Evolutionary conservation across 140 eudicot genomes (phyloP), one percentile per base, ranked within the genome.

Genomic region (Ambrosia hybrid): DNA sequence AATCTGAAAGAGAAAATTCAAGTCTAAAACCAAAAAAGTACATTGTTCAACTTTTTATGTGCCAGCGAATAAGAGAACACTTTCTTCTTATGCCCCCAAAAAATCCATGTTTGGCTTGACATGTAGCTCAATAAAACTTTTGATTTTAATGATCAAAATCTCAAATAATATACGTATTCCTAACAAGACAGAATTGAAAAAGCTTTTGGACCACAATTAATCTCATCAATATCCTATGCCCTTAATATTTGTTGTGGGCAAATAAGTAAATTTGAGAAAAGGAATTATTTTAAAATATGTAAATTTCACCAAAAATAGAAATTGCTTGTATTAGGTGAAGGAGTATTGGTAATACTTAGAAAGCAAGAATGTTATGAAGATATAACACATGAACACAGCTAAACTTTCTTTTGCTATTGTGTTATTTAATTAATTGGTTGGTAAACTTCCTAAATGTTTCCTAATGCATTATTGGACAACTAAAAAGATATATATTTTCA

Each of bases 401-500:
- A 3, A 43, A 57, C 34, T 10, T 59, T 73, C 1, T 74, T 14
- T 52, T 15, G 14, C 33, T 45, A 14, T 36, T 15, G 12, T 52
- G 10, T 39, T 10, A 0, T 45, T 11, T 39, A 21, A 7, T 75
- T 17, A 26, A 37, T 26, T 57, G 37, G 37, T 53, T 10, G 45
- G 66, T 16, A 21, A 16, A 74, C 43, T 64, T 74, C 53, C 65
- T 51, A 64, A 74, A 10, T 10, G 26, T 16, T 30, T 43, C 16
- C 57, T 41, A 33, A 65, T 57, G 61, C 67, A 43, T 72, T 43
- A 41, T 68, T 51, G 72, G 21, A 65, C 51, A 14, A 56, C 74
- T 74, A 13, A 77, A 66, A 8, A 3, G 6, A 43, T 34, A 70
- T 77, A 13, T 66, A 7, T 76, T 61, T 71, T 76, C 85, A 94